These are phyloP conservation scores for Collybia nuda DNA, from an alignment of 768 basidiomycete genomes.

Conservation along the genomic window DNA sequence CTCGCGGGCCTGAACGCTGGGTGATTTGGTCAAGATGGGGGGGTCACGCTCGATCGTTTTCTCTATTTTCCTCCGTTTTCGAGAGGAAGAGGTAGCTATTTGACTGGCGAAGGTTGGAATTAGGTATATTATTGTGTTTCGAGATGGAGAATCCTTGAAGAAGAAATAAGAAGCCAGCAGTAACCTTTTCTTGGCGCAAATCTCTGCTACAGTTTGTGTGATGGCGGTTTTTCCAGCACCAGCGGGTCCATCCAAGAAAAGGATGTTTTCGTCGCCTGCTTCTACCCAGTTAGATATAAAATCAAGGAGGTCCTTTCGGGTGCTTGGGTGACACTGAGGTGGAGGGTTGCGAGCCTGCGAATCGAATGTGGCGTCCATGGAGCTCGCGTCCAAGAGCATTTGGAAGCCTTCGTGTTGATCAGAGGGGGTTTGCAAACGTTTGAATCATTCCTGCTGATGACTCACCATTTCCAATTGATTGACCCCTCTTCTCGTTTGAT, in stretches of 20 bases:
- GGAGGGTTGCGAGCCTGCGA: too few relatives aligned
- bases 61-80: conserved; percentile 5
- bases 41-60: conserved; percentile 9
- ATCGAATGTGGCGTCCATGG: too few relatives aligned
- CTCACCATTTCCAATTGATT: too few relatives aligned
- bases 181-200: conserved; percentile 10
- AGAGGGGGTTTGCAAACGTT: too few relatives aligned
- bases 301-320: too few relatives aligned
- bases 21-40: conserved; percentile 10
- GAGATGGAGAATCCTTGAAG: conserved; percentile 22
- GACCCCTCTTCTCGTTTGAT: too few relatives aligned
- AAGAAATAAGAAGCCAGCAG: conserved; percentile 35
- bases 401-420: too few relatives aligned
- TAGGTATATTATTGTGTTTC: conserved; percentile 21
- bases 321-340: too few relatives aligned
- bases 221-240: conserved; percentile 24
- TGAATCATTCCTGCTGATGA: too few relatives aligned
- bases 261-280: too few relatives aligned
- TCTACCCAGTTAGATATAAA: too few relatives aligned
- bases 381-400: too few relatives aligned
- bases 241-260: conserved; percentile 13
- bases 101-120: conserved; percentile 29
- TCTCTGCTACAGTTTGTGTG: conserved; percentile 20
- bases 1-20: conserved; percentile 11
- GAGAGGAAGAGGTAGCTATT: conserved; percentile 11